These are phyloP conservation scores for Beta lomatogona DNA, from an alignment of 179 eudicot genomes.

Conservation along the genomic window DNA sequence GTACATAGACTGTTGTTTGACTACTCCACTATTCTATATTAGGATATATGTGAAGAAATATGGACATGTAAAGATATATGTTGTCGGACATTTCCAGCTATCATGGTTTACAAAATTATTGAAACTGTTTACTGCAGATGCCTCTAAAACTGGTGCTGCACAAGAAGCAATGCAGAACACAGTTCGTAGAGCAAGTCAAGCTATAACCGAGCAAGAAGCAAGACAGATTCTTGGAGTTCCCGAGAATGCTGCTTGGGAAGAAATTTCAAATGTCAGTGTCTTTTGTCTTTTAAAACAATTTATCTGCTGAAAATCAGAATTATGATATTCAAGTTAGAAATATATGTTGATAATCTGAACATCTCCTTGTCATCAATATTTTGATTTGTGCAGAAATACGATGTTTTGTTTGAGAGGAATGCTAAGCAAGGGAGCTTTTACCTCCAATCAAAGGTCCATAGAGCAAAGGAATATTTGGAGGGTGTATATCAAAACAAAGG, in stretches of 20 bases:
- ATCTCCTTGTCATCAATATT: slow-evolving; percentile 3
- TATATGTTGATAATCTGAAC: not conserved
- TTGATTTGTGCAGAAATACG: slow-evolving; percentile 59
- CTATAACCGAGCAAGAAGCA: slow-evolving; percentile 87
- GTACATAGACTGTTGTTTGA: not conserved
- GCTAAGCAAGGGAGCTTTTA: slow-evolving; percentile 91
- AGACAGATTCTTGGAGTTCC: slow-evolving; percentile 90
- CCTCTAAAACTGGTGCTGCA: slow-evolving; percentile 80
- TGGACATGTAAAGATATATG: not conserved
- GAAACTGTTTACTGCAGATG: slow-evolving; percentile 52
- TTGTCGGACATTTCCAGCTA: not conserved
- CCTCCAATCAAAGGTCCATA: slow-evolving; percentile 89
- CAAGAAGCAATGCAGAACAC: slow-evolving; percentile 75
- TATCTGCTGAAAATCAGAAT: not conserved
- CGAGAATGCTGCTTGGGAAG: slow-evolving; percentile 77
- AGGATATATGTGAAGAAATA: not conserved
- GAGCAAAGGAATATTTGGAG: slow-evolving; percentile 91
- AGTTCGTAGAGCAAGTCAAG: slow-evolving; percentile 61
- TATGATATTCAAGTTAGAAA: not conserved
- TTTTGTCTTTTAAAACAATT: not conserved
- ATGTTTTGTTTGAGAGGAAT: slow-evolving; percentile 73
- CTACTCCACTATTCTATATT: not conserved
- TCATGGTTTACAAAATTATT: not conserved
- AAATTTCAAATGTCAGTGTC: slow-evolving; percentile 41
- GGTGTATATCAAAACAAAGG: slow-evolving; percentile 54